Evolutionary conservation across 352 stramenopile species (phyloP).

Genomic region (Phytophthora brassicae): DNA sequence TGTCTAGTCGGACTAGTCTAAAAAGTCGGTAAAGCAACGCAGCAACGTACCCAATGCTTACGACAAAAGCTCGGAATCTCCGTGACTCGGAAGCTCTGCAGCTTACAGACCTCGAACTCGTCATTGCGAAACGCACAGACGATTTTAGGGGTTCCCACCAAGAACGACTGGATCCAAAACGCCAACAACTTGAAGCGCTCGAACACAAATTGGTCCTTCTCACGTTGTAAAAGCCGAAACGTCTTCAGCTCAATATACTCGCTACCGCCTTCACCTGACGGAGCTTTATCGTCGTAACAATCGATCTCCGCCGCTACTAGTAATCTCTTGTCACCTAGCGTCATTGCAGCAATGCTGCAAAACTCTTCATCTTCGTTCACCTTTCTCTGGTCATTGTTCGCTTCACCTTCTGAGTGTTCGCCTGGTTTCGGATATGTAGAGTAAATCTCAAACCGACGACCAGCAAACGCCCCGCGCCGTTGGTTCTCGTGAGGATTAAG

Average conservation of each 20-base stretch:
- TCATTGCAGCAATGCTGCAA: constrained; percentile 65
- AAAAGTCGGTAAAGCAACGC: constrained; percentile 7
- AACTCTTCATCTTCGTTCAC: constrained; percentile 74
- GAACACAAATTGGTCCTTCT: constrained; percentile 76
- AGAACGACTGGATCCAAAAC: constrained; percentile 87
- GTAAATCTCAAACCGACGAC: constrained; percentile 72
- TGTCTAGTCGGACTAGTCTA: constrained; percentile 11
- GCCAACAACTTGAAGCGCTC: constrained; percentile 77
- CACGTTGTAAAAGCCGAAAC: constrained; percentile 48
- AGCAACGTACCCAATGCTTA: constrained; percentile 51
- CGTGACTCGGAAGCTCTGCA: constrained; percentile 74
- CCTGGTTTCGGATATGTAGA: constrained; percentile 32
- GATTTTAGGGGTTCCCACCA: constrained; percentile 71
- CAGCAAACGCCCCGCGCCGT: too few species aligned
- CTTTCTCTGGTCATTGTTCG: constrained; percentile 12
- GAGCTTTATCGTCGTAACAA: constrained; percentile 27
- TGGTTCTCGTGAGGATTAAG: constrained; percentile 57
- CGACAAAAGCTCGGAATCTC: constrained; percentile 65
- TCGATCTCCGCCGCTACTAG: constrained; percentile 63
- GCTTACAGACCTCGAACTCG: constrained; percentile 60
- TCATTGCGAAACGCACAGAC: constrained; percentile 75
- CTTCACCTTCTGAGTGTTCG: background rate
- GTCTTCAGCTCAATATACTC: constrained; percentile 80
- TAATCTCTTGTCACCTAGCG: constrained; percentile 53
- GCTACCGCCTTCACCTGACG: background rate